Base-by-base conservation (phyloP, 2,329 filamentous ascomycete genomes). In the Colletotrichum tropicale region DNA sequence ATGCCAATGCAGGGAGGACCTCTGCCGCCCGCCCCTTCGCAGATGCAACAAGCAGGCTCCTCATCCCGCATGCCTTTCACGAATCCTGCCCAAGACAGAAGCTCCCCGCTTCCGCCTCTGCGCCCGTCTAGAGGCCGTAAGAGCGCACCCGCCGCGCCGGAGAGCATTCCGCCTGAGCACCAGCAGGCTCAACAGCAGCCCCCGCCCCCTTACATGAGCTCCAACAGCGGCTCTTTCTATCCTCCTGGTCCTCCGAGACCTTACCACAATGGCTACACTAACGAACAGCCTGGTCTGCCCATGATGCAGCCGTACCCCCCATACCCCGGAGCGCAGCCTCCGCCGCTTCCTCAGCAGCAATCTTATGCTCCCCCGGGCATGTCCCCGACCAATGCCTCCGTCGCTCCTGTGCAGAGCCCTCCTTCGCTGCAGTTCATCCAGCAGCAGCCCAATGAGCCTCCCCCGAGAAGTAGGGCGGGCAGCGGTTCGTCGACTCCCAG, bases 401-500 rank as follows among this genome's bases (percentile, higher is more conserved):
- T 78, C n/a, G 75, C 75, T 16, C 77, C 77, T 16, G 73, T 38
- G 7, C 76, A 76, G 48, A 77, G 74, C 32, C 70, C 77, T 8
- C 75, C 77, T 12, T 43, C 66, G 26, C 67, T 78, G 12, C 71
- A 77, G 16, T 78, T 78, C 34, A 66, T 76, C 38, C 74, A 70
- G 18, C 76, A 77, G 68, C 68, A 76, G 62, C 71, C 72, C 21
- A 64, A 64, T 21, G 73, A 71, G 9, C 67, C 36, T 28, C n/a
- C 56, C 12, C 43, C 67, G 43, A 76, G 74, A 55, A 75, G 76
- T 48, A 69, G 74, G n/a, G 68, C 75, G 13, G 77, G 77, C n/a
- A 78, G 77, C 28, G 77, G 75, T 24, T 71, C 77, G 13, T 78
- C 77, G 7, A 78, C 77, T 24, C 77, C 77, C 7, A 78, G 70